Evolutionary conservation across 441 rosid genomes (phyloP).

Genomic region (Eutrema salsugineum): DNA sequence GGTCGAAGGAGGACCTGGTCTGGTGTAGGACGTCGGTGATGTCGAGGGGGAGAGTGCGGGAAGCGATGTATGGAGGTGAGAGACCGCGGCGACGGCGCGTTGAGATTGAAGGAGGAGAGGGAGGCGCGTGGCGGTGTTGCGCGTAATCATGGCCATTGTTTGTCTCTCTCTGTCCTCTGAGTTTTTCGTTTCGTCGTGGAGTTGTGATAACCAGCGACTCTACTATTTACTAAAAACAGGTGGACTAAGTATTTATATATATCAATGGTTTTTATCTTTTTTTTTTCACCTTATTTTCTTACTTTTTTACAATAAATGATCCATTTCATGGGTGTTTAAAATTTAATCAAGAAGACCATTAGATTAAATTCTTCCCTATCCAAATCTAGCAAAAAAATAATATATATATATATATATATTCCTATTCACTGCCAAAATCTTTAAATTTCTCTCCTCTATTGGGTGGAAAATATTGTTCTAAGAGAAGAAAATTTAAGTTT

Average conservation of each 20-base stretch:
- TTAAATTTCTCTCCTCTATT: too few species aligned
- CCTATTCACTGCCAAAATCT: too few species aligned
- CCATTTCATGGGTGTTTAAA: not conserved
- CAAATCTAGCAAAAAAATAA: too few species aligned
- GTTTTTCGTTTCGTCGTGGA: constrained; percentile 16
- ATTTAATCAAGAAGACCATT: not conserved
- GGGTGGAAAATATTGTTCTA: too few species aligned
- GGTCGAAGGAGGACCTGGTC: constrained; percentile 52
- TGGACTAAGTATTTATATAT: not conserved
- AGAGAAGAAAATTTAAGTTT: too few species aligned
- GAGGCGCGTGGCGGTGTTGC: constrained; percentile 68
- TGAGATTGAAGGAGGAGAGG: constrained; percentile 51
- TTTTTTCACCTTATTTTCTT: not conserved
- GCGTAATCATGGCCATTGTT: constrained; percentile 65
- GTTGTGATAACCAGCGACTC: constrained; percentile 18
- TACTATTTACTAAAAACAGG: constrained; percentile 9
- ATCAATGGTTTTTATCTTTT: not conserved
- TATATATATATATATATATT: too few species aligned
- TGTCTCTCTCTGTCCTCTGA: not conserved
- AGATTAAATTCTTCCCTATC: too few species aligned
- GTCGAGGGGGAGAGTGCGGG: constrained; percentile 50
- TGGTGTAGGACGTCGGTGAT: constrained; percentile 60
- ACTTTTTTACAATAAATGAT: not conserved
- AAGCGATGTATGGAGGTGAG: constrained; percentile 51
- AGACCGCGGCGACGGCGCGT: constrained; percentile 39